Evolutionary conservation across 768 basidiomycete genomes (phyloP).

Genomic region (Daedaleopsis sinensis): DNA sequence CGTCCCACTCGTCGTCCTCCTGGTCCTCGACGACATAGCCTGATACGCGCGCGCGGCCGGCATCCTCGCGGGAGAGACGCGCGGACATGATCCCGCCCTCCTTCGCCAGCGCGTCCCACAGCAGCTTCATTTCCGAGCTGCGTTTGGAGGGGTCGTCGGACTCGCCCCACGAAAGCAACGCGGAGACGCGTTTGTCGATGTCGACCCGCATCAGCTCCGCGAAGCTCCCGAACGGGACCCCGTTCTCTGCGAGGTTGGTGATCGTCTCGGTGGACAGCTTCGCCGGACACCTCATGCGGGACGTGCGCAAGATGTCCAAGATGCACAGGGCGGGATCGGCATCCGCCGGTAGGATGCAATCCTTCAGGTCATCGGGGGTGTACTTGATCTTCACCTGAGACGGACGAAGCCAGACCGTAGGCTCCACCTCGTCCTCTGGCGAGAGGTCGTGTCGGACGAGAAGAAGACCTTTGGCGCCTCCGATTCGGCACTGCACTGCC

Average conservation of each 20-base stretch:
- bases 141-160: conserved; percentile 4
- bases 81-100: conserved; percentile 27
- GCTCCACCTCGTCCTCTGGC: conserved; percentile 16
- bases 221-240: conserved; percentile 50
- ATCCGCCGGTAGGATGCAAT: conserved; percentile 5
- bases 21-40: conserved; percentile 25
- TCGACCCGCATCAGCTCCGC: conserved; percentile 1
- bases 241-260: conserved; percentile 67
- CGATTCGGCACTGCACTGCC: conserved; percentile 34
- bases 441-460: conserved; percentile 27
- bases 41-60: conserved; percentile 30
- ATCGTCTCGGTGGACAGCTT: conserved; percentile 59
- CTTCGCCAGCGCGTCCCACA: conserved; percentile 28
- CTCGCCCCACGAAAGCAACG: conserved; percentile 16
- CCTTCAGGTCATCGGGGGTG: conserved; percentile 24
- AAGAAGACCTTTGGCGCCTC: conserved; percentile 35
- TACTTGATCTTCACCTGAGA: conserved; percentile 42
- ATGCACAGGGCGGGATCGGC: conserved; percentile 47
- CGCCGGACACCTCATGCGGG: conserved; percentile 48
- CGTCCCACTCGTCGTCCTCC: conserved; percentile 27
- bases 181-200: conserved; percentile 30
- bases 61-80: conserved; percentile 27
- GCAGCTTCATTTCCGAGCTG: conserved; percentile 14
- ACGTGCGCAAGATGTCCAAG: conserved; percentile 57
- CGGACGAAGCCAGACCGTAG: conserved; percentile 30